Base-by-base conservation (phyloP, 2,329 filamentous ascomycete species). In the Epichloe uncinata region DNA sequence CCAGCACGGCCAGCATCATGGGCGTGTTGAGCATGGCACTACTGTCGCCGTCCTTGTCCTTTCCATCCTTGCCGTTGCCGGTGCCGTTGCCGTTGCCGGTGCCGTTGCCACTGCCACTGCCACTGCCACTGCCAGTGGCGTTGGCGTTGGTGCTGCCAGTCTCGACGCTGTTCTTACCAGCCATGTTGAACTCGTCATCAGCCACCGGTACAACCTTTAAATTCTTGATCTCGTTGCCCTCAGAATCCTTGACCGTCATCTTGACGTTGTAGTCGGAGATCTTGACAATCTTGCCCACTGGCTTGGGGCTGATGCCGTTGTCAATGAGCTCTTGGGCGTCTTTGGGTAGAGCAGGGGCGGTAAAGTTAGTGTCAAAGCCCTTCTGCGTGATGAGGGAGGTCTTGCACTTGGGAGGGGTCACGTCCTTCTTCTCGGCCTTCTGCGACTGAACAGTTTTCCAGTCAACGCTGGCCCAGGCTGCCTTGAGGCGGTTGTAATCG, bases 331-430 rank as follows among this genome's bases (percentile, higher is more conserved):
- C 73, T 53, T 82, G 73, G 38, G 81, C 82, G 56, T 82, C 85
- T 4, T 77, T 71, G 12, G 88, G 88, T 5, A 79, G 73, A 3
- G 61, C 68, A 45, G 85, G 90, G 51, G 95, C 71, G 43, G 82
- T 83, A 71, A 95, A 97, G 73, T 87, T 84, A 65, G 71, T 82
- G 67, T 77, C 78, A 73, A 95, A 95, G 54, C 74, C 77, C 52
- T 75, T 69, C 55, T 73, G 71, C 53, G 71, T 75, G 68, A 96
- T 90, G 49, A 95, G 72, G 53, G 71, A 75, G 34, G 73, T 52
- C 54, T 69, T 70, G 73, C 91, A 96, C 50, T 67, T 72, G 35
- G 85, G 82, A 3, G n/a, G 85, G 42, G 64, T 61, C 34, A 65
- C 66, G 37, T 71, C 67, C 52, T 77, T 69, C 35, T 68, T 75